A percentile compares a stretch with the other conserved stretches of the same genome.
Evolutionary conservation across 495 filamentous ascomycete genomes (phyloP).

Genomic region (Aspergillus baeticus): DNA sequence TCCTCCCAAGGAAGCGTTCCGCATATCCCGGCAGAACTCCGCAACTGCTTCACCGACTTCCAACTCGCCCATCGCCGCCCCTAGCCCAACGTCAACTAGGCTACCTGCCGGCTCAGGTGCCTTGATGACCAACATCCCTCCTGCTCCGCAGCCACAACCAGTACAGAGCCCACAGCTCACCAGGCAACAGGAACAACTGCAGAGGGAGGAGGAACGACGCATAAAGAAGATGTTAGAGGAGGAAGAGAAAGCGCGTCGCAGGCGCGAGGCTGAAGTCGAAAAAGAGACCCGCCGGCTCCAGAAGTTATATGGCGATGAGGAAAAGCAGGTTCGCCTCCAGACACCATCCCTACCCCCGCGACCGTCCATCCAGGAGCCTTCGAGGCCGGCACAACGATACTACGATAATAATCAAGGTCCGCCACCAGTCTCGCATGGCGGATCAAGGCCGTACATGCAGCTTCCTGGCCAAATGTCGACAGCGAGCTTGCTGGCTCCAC

Average conservation of each 20-base stretch:
- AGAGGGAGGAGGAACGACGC: conserved; percentile 64
- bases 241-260: conserved; percentile 67
- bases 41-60: conserved; percentile 4
- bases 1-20: conserved; percentile 70
- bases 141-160: conserved; percentile 15
- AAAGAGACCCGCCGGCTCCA: conserved; percentile 82
- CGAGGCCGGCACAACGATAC: neutral
- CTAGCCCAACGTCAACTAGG: conserved; percentile 2
- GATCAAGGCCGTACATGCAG: conserved; percentile 30
- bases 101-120: conserved; percentile 10
- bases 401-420: conserved; percentile 9
- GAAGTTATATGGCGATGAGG: conserved; percentile 65
- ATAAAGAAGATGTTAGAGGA: conserved; percentile 76
- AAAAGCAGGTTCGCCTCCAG: conserved; percentile 35
- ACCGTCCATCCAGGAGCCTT: conserved; percentile 20
- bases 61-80: conserved; percentile 8
- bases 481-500: conserved; percentile 10
- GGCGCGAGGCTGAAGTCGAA: conserved; percentile 69
- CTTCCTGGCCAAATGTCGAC: conserved; percentile 17
- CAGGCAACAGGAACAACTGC: conserved; percentile 49
- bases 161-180: conserved; percentile 21
- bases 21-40: conserved; percentile 54
- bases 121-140: conserved; percentile 22
- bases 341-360: conserved; percentile 27
- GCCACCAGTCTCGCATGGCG: conserved; percentile 17